These are phyloP conservation scores for Saccharum officinarum DNA, from an alignment of 176 grass and related monocot genomes.

Conservation along the genomic window DNA sequence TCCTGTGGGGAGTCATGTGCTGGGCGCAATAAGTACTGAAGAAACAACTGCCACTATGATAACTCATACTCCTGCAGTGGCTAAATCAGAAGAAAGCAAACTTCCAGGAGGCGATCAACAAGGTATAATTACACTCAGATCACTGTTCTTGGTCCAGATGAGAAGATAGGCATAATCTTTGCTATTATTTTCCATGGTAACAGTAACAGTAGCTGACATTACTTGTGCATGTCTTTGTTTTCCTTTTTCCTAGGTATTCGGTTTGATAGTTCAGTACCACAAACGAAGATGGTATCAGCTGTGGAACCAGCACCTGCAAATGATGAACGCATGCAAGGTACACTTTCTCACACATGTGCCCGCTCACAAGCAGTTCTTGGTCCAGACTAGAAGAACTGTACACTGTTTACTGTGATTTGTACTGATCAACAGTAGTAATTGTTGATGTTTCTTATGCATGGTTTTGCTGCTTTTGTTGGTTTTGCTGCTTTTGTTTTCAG, in stretches of 20 bases:
- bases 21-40: constrained; percentile 11
- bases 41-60: not conserved
- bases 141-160: not conserved
- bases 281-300: constrained; percentile 9
- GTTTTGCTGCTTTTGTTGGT: not conserved
- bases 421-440: not conserved
- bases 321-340: constrained; percentile 31
- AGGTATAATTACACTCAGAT: constrained; percentile 14
- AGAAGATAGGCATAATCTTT: not conserved
- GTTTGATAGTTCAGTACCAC: not conserved
- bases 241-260: not conserved
- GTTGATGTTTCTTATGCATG: not conserved
- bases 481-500: not conserved
- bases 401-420: not conserved
- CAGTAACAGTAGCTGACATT: not conserved
- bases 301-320: constrained; percentile 5
- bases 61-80: constrained; percentile 9
- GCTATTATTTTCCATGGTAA: not conserved
- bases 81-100: constrained; percentile 31
- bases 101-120: constrained; percentile 24
- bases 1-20: not conserved
- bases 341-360: not conserved
- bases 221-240: not conserved
- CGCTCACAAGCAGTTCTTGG: not conserved
- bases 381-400: not conserved